phyloP scores from a whole-genome alignment of 352 stramenopile species.

The Elongisporangium undulatum region DNA sequence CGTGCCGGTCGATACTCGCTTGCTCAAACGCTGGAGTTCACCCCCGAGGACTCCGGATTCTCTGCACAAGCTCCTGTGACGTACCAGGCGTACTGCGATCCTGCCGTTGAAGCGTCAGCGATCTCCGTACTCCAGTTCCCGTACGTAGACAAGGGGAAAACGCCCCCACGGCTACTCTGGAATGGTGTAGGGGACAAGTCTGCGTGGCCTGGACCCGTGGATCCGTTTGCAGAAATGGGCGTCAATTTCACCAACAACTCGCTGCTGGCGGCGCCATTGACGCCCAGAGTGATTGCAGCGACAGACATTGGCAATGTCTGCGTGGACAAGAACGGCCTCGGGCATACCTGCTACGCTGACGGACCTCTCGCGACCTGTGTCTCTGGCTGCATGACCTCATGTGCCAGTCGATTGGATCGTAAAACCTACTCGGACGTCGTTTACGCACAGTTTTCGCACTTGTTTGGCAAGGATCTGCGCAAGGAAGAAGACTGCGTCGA shows the following conservation, averaged over 20 bases:
- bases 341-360: slow-evolving; percentile 60
- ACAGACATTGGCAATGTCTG: slow-evolving; percentile 46
- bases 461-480: slow-evolving; percentile 66
- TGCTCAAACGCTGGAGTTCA: slow-evolving; percentile 47
- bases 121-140: slow-evolving; percentile 39
- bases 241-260: slow-evolving; percentile 43
- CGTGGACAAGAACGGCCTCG: slow-evolving; percentile 49
- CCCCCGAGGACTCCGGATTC: slow-evolving; percentile 30
- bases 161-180: slow-evolving; percentile 46
- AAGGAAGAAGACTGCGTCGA: slow-evolving; percentile 77
- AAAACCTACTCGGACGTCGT: slow-evolving; percentile 39
- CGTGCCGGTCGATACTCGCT: slow-evolving; percentile 53
- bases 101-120: slow-evolving; percentile 18
- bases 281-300: slow-evolving; percentile 7
- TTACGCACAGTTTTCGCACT: slow-evolving; percentile 43
- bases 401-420: slow-evolving; percentile 31
- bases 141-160: slow-evolving; percentile 28
- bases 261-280: slow-evolving; percentile 16
- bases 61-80: slow-evolving; percentile 28
- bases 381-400: slow-evolving; percentile 51
- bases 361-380: slow-evolving; percentile 42
- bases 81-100: slow-evolving; percentile 72
- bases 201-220: slow-evolving; percentile 39
- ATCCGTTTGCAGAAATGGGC: slow-evolving; percentile 58
- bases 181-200: slow-evolving; percentile 49